Conservation (phyloP, 768 basidiomycete genomes). For the Rickenella mellea region DNA sequence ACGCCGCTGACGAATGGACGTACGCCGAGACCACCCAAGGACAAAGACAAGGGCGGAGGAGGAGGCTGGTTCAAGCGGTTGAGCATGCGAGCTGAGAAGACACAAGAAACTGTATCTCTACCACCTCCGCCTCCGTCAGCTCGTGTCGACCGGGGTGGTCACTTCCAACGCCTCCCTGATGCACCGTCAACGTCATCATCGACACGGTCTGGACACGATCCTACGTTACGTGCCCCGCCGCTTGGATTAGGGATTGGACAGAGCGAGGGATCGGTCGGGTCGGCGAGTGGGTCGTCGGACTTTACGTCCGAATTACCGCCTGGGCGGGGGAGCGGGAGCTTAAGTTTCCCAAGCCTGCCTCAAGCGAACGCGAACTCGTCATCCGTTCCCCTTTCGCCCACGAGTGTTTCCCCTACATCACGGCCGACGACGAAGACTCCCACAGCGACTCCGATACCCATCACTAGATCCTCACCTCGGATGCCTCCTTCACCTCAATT, state of each 20-base stretch:
- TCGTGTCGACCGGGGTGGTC: neutral
- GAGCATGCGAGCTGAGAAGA: neutral
- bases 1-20: neutral
- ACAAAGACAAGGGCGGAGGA: neutral
- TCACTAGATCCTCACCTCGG: constrained; percentile 13
- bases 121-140: neutral
- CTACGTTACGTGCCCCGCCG: neutral
- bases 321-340: too few species aligned
- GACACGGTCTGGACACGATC: neutral
- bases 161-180: neutral
- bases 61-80: neutral
- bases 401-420: constrained; percentile 22
- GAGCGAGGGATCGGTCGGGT: too few species aligned
- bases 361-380: too few species aligned
- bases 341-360: too few species aligned
- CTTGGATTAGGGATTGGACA: neutral
- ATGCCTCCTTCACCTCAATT: constrained; percentile 3
- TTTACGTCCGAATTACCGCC: too few species aligned
- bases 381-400: constrained; percentile 21
- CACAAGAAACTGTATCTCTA: neutral
- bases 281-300: too few species aligned
- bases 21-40: constrained; percentile 2
- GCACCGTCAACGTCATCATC: neutral
- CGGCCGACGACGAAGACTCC: constrained; percentile 3
- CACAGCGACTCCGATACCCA: constrained; percentile 10